phyloP scores from a whole-genome alignment of 2,329 filamentous ascomycete genomes.

The Hymenoscyphus fraxineus region DNA sequence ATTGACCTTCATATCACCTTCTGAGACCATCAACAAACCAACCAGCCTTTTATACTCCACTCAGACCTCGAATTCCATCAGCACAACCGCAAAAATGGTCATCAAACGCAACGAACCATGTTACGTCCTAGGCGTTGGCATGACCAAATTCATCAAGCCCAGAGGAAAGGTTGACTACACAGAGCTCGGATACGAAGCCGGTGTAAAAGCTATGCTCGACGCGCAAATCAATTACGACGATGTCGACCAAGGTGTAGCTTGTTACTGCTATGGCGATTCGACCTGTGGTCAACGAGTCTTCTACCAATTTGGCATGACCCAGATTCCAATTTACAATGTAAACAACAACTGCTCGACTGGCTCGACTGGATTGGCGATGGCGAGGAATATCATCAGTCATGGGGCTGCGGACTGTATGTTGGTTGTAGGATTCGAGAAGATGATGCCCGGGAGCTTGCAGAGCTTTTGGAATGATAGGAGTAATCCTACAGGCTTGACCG shows the following conservation, averaged over 20 bases:
- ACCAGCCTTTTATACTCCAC: not conserved
- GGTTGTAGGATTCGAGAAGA: constrained; percentile 96
- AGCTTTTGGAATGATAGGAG: constrained; percentile 79
- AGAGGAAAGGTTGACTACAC: constrained; percentile 92
- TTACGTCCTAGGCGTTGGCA: constrained; percentile 95
- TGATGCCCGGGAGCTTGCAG: constrained; percentile 87
- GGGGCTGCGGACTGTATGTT: constrained; percentile 84
- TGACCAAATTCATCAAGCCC: constrained; percentile 99
- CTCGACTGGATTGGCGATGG: constrained; percentile 86
- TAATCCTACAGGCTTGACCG: constrained; percentile 70
- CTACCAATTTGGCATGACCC: constrained; percentile 97
- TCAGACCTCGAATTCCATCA: not conserved
- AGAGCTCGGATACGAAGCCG: constrained; percentile 89
- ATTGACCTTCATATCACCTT: not conserved
- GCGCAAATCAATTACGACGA: constrained; percentile 95
- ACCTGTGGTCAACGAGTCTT: constrained; percentile 96
- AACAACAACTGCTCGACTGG: constrained; percentile 99
- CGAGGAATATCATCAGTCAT: constrained; percentile 70
- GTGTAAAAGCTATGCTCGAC: constrained; percentile 53
- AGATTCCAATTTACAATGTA: constrained; percentile 94
- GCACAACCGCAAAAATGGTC: constrained; percentile 20
- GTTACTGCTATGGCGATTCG: constrained; percentile 95
- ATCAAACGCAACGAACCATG: constrained; percentile 39
- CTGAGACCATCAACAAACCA: not conserved
- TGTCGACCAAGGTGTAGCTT: constrained; percentile 91